phyloP scores from a whole-genome alignment of 2,329 filamentous ascomycete species.

The Clarireedia homoeocarpa region DNA sequence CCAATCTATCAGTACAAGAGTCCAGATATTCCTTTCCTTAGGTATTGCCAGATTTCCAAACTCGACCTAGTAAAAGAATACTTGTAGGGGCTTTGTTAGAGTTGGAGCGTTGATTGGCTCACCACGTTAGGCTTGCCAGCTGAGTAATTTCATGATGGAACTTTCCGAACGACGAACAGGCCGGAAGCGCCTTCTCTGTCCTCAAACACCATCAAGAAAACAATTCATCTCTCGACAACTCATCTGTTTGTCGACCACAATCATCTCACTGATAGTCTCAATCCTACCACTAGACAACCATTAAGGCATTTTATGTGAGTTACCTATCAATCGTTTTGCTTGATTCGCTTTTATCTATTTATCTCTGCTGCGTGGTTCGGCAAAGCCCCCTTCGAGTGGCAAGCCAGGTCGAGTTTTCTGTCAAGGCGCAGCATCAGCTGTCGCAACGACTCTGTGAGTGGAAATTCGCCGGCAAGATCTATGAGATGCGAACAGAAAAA shows the following conservation, averaged over 20 bases:
- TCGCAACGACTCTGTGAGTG: neutral
- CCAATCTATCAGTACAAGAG: too few species aligned
- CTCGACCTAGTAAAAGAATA: neutral
- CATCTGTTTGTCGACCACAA: conserved; percentile 9
- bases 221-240: neutral
- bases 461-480: neutral
- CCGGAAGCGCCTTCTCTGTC: conserved; percentile 17
- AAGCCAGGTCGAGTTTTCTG: neutral
- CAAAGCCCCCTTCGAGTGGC: neutral
- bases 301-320: too few species aligned
- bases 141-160: neutral
- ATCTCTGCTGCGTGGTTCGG: too few species aligned
- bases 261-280: conserved; percentile 8
- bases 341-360: too few species aligned
- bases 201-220: conserved; percentile 9
- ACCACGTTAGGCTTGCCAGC: neutral
- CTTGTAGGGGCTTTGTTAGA: neutral
- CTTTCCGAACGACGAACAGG: neutral
- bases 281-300: neutral
- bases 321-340: too few species aligned
- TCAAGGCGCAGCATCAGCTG: neutral
- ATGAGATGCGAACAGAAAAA: neutral
- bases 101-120: neutral
- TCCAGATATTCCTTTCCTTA: neutral
- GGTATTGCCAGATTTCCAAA: neutral